phyloP scores from a whole-genome alignment of 73 alveolate genomes.

The Symbiodinium pilosum region DNA sequence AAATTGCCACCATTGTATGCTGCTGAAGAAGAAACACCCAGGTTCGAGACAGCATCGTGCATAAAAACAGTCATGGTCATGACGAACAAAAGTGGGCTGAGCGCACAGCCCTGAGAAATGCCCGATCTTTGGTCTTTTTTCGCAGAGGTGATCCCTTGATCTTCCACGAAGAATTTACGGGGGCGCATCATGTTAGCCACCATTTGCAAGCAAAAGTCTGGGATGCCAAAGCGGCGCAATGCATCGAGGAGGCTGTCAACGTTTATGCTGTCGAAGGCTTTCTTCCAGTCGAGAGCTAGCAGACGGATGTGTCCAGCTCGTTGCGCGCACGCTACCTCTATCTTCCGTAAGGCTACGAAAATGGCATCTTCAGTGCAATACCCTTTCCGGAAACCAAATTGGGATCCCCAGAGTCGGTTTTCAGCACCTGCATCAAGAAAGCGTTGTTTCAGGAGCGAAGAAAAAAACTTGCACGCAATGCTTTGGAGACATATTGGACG shows the following conservation, averaged over 20 bases:
- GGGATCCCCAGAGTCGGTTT: not conserved
- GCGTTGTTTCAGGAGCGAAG: not conserved
- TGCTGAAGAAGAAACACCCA: not conserved
- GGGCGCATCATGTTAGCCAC: no score
- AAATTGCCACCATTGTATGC: not conserved
- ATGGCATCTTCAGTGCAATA: not conserved
- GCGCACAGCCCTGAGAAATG: not conserved
- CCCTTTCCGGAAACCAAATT: not conserved
- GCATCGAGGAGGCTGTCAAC: no score
- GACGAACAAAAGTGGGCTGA: not conserved
- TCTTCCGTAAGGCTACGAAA: no score
- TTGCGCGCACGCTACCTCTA: no score
- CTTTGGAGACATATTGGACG: not conserved
- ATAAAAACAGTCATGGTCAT: not conserved
- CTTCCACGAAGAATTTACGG: not conserved
- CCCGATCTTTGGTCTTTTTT: not conserved
- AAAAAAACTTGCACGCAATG: not conserved
- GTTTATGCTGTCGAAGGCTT: no score
- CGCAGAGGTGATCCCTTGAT: not conserved
- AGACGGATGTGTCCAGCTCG: no score
- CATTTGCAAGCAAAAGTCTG: no score
- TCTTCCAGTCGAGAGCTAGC: no score
- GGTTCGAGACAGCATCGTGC: not conserved
- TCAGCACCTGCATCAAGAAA: not conserved
- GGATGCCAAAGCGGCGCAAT: not conserved